These are phyloP conservation scores for Colletotrichum lentis DNA, from an alignment of 2,329 filamentous ascomycete genomes.

Conservation along the genomic window DNA sequence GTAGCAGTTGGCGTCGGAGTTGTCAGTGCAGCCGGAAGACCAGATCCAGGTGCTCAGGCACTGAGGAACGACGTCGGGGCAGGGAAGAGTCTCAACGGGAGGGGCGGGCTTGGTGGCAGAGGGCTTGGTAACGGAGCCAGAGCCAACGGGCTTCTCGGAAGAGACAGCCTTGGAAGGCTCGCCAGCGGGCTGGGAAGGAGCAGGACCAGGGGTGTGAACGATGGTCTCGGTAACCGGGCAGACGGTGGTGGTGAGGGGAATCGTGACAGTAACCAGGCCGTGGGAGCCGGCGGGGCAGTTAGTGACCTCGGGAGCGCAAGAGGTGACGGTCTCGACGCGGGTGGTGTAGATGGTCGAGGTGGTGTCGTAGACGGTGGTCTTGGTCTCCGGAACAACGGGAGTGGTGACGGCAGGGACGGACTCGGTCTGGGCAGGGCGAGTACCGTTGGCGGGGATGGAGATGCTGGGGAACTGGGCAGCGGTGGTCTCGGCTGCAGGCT, in stretches of 20 bases:
- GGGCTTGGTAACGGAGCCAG: slow-evolving; percentile 39
- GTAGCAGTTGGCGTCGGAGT: slow-evolving; percentile 85
- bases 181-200: slow-evolving; percentile 25
- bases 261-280: slow-evolving; percentile 59
- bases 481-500: slow-evolving; percentile 37
- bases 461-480: slow-evolving; percentile 23
- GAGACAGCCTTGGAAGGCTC: slow-evolving; percentile 37
- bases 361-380: slow-evolving; percentile 50
- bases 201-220: slow-evolving; percentile 49
- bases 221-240: slow-evolving; percentile 68
- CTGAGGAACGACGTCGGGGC: slow-evolving; percentile 79
- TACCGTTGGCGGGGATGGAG: slow-evolving; percentile 23
- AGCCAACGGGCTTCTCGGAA: slow-evolving; percentile 38
- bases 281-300: slow-evolving; percentile 59
- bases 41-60: slow-evolving; percentile 93
- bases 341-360: slow-evolving; percentile 63
- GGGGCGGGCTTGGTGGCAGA: slow-evolving; percentile 47
- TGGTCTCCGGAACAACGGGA: slow-evolving; percentile 35
- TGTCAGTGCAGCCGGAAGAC: slow-evolving; percentile 75
- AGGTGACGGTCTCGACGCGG: slow-evolving; percentile 58
- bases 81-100: slow-evolving; percentile 58
- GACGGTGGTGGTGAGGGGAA: slow-evolving; percentile 67
- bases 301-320: slow-evolving; percentile 55
- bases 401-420: slow-evolving; percentile 38
- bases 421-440: slow-evolving; percentile 30